Base-by-base conservation (phyloP, 495 filamentous ascomycete genomes). In the Hamigera avellanea region DNA sequence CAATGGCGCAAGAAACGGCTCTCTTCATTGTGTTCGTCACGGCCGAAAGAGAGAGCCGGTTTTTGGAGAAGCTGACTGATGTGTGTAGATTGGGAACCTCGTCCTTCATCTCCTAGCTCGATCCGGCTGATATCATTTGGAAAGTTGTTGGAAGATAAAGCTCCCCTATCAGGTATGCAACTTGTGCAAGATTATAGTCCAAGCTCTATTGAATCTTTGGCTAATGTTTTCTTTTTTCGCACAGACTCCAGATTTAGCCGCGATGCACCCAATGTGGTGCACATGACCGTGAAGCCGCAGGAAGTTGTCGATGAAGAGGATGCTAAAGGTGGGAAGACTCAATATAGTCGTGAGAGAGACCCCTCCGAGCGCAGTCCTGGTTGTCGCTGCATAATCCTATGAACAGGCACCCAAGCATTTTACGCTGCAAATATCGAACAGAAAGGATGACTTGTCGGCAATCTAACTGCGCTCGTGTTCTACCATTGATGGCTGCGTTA, bases 231-330 rank as follows among this genome's bases (percentile, higher is more conserved):
- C n/a, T n/a, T n/a, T n/a, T n/a, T n/a, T n/a, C n/a, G n/a, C n/a
- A 13, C 48, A 94, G 87, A 93, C 34, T 89, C 82, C 48, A 76
- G 74, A 32, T 88, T 95, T 49, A 80, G 69, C 41, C 57, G 66
- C 17, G 81, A 80, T 33, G 66, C 81, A 16, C 66, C 68, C 6
- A 93, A 93, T 47, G 84, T 93, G 35, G 77, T 95, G 10, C 87
- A 95, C 61, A 93, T 95, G 87, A 91, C 84, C 14, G 73, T 95
- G 37, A 81, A 83, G 48, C 87, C 87, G 1, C 80, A 86, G 56
- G 87, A 95, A 43, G 66, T 91, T 40, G 72, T 88, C 39, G 86
- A 95, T 41, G 87, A 95, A 50, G 86, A 88, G 53, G 87, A 93
- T 41, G 75, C 75, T 25, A 87, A 87, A 54, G 78, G 72, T 16